Base-by-base conservation (phyloP, 768 basidiomycete species). In the Suillus occidentalis region DNA sequence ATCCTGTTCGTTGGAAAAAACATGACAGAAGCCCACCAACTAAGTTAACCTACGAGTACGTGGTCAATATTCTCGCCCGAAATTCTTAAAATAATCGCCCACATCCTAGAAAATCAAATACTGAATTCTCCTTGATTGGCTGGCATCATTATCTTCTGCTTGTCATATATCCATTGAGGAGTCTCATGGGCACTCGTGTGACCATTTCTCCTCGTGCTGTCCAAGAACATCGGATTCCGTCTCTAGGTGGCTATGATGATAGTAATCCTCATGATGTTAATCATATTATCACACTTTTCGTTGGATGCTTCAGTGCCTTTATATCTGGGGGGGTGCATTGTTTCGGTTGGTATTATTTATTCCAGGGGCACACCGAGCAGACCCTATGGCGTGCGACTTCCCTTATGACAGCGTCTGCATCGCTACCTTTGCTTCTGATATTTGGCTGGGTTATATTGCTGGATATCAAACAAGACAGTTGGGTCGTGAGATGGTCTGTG, bases 381-480 rank as follows among this genome's bases (percentile, higher is more conserved):
- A 14, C 16, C 4, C 6, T 50, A 28, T 50, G 49, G 49, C 49
- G 49, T 28, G 25, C 10, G 7, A 14, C 49, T 50, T 50, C 49
- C 14, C 7, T 50, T 16, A 25, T 50, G 7, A 50, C 2, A 16
- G 14, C 14, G 4, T 25, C 14, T 7, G 14, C 49, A 16, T 25
- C 47, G 9, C 1, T 34, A 22, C 47, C 47, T 3, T 12, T 12
- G 22, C 47, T 47, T 22, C 12, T 47, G 47, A 47, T 12, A 22
- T 47, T 47, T 22, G n/a, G 47, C 12, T 12, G 4, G 47, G 47
- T 22, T n/a, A 47, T 47, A 47, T 12, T 22, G 47, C 1, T 13
- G 2, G 0, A n/a, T 13, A 0, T 22, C 2, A 0, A 2, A 0
- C 2, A 6, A 3, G n/a, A 47, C 47, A 47, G 47, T 47, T 47